phyloP scores from a whole-genome alignment of 148 eudicot species.

The Vaccinium macrocarpon region DNA sequence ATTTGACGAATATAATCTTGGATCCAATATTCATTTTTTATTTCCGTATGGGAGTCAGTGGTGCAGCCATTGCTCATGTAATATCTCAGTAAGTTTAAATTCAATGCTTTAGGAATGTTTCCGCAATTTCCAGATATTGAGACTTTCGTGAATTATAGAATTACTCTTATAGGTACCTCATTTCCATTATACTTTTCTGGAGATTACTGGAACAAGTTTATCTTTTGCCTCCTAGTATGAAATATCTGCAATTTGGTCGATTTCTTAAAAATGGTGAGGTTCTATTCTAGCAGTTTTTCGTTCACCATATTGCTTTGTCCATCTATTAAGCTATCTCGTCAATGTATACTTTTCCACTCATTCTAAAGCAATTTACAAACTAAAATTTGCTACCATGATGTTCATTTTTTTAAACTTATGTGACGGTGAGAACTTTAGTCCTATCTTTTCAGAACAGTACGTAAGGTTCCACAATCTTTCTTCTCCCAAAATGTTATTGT shows the following conservation, averaged over 20 bases:
- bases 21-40: slow-evolving; percentile 69
- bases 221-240: slow-evolving; percentile 60
- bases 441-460: background rate
- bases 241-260: slow-evolving; percentile 51
- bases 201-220: slow-evolving; percentile 59
- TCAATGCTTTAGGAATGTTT: background rate
- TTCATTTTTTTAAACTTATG: background rate
- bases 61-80: slow-evolving; percentile 85
- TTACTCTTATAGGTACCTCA: slow-evolving; percentile 52
- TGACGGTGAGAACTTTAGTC: background rate
- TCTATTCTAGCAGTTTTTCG: background rate
- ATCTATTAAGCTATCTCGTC: background rate
- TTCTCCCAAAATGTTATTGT: no score
- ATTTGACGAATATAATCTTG: slow-evolving; percentile 55
- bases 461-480: background rate
- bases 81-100: slow-evolving; percentile 65
- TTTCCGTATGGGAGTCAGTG: slow-evolving; percentile 57
- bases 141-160: background rate
- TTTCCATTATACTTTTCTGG: slow-evolving; percentile 65
- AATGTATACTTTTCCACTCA: background rate
- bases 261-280: slow-evolving; percentile 69
- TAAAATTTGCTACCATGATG: background rate
- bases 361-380: background rate
- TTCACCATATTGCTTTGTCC: background rate
- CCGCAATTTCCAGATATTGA: background rate